These are phyloP conservation scores for Amanita polypyramis DNA, from an alignment of 768 basidiomycete species.

Conservation along the genomic window DNA sequence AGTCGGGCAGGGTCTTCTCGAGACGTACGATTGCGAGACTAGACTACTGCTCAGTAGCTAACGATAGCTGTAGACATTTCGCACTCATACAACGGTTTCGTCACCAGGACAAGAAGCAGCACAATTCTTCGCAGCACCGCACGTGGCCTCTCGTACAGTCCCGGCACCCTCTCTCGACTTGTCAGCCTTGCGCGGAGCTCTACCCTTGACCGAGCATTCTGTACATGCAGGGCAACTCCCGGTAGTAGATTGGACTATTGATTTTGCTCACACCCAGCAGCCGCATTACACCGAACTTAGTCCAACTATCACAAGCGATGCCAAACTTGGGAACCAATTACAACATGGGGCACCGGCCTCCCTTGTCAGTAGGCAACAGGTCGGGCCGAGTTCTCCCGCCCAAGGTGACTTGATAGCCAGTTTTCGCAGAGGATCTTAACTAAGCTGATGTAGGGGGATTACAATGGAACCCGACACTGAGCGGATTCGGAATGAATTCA, in stretches of 20 bases:
- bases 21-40: conserved; percentile 33
- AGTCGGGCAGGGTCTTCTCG: conserved; percentile 49
- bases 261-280: conserved; percentile 39
- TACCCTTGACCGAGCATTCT: conserved; percentile 25
- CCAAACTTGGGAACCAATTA: background rate
- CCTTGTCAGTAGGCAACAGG: background rate
- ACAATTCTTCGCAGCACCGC: conserved; percentile 48
- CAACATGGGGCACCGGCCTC: background rate
- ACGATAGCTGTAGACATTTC: conserved; percentile 39
- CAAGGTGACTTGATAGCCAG: background rate
- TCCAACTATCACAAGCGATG: background rate
- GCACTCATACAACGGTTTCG: conserved; percentile 35
- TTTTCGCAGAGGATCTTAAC: background rate
- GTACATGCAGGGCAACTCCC: conserved; percentile 16
- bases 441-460: conserved; percentile 17
- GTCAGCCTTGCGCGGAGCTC: conserved; percentile 36
- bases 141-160: conserved; percentile 24
- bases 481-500: conserved; percentile 27
- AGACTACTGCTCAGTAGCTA: background rate
- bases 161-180: conserved; percentile 44
- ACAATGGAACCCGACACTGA: conserved; percentile 29
- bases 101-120: conserved; percentile 55
- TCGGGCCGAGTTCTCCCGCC: background rate
- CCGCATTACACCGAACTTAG: conserved; percentile 11
- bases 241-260: conserved; percentile 47